Conservation (phyloP, 805 yeast genomes). For the Ogataea degrootiae region DNA sequence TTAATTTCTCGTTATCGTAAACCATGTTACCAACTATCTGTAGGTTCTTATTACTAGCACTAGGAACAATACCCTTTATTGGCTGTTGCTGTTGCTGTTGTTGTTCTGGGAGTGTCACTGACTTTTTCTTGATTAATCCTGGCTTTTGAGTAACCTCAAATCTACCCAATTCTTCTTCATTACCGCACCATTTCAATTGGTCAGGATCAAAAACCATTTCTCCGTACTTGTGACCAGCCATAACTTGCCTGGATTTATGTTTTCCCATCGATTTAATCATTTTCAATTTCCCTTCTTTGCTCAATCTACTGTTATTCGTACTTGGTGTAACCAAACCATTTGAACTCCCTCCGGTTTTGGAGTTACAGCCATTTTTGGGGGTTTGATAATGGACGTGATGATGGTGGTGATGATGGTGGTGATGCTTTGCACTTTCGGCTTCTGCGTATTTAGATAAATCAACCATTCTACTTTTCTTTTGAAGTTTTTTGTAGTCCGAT, state of each 20-base stretch:
- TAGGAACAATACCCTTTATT: conserved; percentile 26
- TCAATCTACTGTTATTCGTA: conserved; percentile 21
- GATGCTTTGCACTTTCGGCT: conserved; percentile 2
- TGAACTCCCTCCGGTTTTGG: too few species aligned
- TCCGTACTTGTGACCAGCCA: conserved; percentile 30
- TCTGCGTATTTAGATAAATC: conserved; percentile 27
- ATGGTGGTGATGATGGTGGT: conserved; percentile 6
- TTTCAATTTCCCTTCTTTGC: conserved; percentile 29
- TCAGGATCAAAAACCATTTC: conserved; percentile 52
- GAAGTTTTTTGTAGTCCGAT: conserved; percentile 20
- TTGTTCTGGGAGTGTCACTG: conserved; percentile 18
- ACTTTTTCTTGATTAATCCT: conserved; percentile 27
- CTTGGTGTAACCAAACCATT: conserved; percentile 4
- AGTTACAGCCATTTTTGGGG: background rate
- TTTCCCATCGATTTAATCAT: conserved; percentile 26
- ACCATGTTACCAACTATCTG: conserved; percentile 52
- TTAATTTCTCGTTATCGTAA: conserved; percentile 50
- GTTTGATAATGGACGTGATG: conserved; percentile 4
- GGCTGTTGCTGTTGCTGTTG: conserved; percentile 4
- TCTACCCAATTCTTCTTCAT: conserved; percentile 49
- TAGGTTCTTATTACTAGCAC: conserved; percentile 24
- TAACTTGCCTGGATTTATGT: conserved; percentile 20
- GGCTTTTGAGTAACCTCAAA: conserved; percentile 44
- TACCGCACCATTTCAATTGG: conserved; percentile 58
- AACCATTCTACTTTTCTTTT: conserved; percentile 19